phyloP scores from a whole-genome alignment of 768 basidiomycete genomes.

The Sistotremastrum niveocremeum region DNA sequence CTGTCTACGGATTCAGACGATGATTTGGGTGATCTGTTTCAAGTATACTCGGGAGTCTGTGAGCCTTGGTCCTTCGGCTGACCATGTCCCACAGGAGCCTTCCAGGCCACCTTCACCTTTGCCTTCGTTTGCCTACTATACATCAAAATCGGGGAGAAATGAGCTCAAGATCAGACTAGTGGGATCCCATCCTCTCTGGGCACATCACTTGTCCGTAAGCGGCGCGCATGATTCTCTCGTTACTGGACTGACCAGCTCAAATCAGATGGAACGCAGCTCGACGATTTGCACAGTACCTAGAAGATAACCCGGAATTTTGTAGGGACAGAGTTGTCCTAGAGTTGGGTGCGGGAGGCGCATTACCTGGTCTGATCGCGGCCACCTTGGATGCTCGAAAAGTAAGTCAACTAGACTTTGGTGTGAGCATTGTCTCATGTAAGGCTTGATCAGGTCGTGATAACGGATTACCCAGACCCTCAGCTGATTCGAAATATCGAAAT shows the following conservation, averaged over 20 bases:
- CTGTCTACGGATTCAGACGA: too few relatives aligned
- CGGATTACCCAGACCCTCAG: conserved; percentile 79
- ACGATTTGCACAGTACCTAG: conserved; percentile 57
- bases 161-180: conserved; percentile 54
- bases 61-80: too few relatives aligned
- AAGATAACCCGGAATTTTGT: conserved; percentile 36
- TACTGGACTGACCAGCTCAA: neutral
- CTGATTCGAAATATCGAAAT: conserved; percentile 62
- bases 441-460: conserved; percentile 54
- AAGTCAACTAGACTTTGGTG: conserved; percentile 5
- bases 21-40: too few relatives aligned
- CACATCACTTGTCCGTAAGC: conserved; percentile 52
- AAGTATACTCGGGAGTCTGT: too few relatives aligned
- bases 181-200: conserved; percentile 74
- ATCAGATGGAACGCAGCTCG: conserved; percentile 71
- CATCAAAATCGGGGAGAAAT: conserved; percentile 14
- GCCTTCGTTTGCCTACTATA: conserved; percentile 10
- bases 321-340: conserved; percentile 49
- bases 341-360: conserved; percentile 85
- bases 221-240: neutral
- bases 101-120: conserved; percentile 11
- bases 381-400: conserved; percentile 62
- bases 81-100: conserved; percentile 7
- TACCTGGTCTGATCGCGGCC: conserved; percentile 68
- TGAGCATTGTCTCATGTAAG: neutral